Evolutionary conservation across 2,329 filamentous ascomycete genomes (phyloP).

Genomic region (Claviceps sp.): DNA sequence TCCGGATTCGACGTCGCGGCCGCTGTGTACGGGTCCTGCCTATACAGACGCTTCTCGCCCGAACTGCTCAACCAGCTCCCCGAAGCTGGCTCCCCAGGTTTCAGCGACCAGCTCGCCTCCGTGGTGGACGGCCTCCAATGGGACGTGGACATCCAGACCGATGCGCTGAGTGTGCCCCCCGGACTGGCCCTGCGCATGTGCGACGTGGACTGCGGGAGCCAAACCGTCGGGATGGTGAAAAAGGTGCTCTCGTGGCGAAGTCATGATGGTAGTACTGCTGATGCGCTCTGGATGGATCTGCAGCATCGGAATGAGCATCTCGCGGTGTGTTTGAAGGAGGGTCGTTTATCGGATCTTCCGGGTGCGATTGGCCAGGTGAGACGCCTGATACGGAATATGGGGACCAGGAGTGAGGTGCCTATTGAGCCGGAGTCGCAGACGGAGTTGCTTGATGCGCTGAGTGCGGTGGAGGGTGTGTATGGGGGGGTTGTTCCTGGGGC

Average conservation of each 20-base stretch:
- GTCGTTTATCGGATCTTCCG: conserved; percentile 28
- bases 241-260: conserved; percentile 73
- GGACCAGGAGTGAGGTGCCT: conserved; percentile 57
- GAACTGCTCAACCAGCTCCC: conserved; percentile 54
- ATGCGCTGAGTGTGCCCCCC: conserved; percentile 54
- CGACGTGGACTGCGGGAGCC: conserved; percentile 86
- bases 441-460: conserved; percentile 64
- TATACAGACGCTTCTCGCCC: conserved; percentile 88
- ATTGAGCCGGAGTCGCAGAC: conserved; percentile 86
- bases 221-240: conserved; percentile 94
- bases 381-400: conserved; percentile 64
- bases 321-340: conserved; percentile 46
- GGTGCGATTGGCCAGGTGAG: conserved; percentile 37
- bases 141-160: conserved; percentile 67
- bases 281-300: conserved; percentile 59
- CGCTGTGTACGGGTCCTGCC: conserved; percentile 81
- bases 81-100: conserved; percentile 51
- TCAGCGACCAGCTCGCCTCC: conserved; percentile 48
- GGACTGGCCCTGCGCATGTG: conserved; percentile 80
- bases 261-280: conserved; percentile 48
- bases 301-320: conserved; percentile 63
- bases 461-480: conserved; percentile 61
- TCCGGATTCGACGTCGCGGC: conserved; percentile 92
- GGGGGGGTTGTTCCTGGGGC: conserved; percentile 90
- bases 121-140: conserved; percentile 58